Evolutionary conservation across 768 basidiomycete genomes (phyloP), one percentile per base, ranked within the genome.

Genomic region (Lactarius sp.): DNA sequence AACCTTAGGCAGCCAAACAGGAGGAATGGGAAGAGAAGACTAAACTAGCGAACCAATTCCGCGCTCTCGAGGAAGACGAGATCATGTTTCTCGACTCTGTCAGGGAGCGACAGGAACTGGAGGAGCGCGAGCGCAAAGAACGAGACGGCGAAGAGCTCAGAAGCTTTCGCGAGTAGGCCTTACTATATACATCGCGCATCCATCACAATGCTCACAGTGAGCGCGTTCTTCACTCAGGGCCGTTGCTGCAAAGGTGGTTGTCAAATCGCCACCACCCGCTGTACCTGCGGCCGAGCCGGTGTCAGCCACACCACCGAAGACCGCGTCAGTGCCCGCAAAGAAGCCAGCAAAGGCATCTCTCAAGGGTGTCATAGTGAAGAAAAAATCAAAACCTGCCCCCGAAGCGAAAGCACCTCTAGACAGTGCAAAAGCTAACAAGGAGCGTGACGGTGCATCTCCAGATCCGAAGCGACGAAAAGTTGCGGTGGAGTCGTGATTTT

Each of bases 1-100:
- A 27, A 47, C 37, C 66, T 66, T 69, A 92, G 90, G 84, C 86
- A 70, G 90, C 90, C 67, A 92, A 93, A 74, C 90, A 94, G 75
- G 92, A 94, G 73, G 90, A 94, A 83, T 94, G 90, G 89, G 92
- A 94, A 72, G 89, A 92, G 73, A 89, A 89, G 72, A 90, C 85
- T 64, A 92, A 92, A 73, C 82, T 94, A 75, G 80, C 90, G 58
- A 93, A 92, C 71, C 92, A 94, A 71, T 94, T 93, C 70, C 87
- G 92, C 60, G 89, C 92, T 4, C 77, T 94, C 42, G 92, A 94
- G 71, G 92, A 93, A 73, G 92, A 94, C 75, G 92, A 94, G 71
- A 87, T 94, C 66, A 85, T 89, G 80, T 94, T 94, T 71, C 81
- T 94, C 36, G 92, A 93, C 71, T 88, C 89, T 18, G 78, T 94